A percentile compares a stretch with the other conserved stretches of the same genome.
Conservation (phyloP, 495 filamentous ascomycete species). For the Hypoxylon subgilvum region DNA sequence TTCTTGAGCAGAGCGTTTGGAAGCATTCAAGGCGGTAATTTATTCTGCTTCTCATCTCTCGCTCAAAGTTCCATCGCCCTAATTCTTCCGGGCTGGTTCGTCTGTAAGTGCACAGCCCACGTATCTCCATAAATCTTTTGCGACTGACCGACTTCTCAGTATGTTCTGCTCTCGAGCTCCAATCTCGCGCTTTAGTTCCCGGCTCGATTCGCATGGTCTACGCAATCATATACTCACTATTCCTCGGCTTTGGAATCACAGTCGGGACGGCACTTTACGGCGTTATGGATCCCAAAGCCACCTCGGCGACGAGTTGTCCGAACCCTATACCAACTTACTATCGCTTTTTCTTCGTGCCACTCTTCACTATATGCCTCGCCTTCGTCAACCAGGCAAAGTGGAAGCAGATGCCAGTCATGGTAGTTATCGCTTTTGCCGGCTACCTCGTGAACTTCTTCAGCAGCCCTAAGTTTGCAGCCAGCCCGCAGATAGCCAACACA, state of each 20-base stretch:
- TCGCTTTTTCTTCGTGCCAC: slow-evolving; percentile 75
- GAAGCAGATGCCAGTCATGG: slow-evolving; percentile 87
- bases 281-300: slow-evolving; percentile 75
- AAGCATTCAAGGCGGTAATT: slow-evolving; percentile 68
- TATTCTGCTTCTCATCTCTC: slow-evolving; percentile 92
- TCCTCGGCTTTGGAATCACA: slow-evolving; percentile 96
- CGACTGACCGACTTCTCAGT: slow-evolving; percentile 43
- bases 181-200: slow-evolving; percentile 83
- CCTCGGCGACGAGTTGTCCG: slow-evolving; percentile 72
- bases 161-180: slow-evolving; percentile 80
- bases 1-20: slow-evolving; percentile 89
- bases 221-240: slow-evolving; percentile 91
- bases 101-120: slow-evolving; percentile 49
- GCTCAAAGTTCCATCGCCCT: slow-evolving; percentile 90
- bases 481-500: slow-evolving; percentile 82
- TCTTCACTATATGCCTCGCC: slow-evolving; percentile 82
- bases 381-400: slow-evolving; percentile 88
- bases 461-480: slow-evolving; percentile 70
- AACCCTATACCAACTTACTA: slow-evolving; percentile 67
- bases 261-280: slow-evolving; percentile 92
- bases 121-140: not conserved
- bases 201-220: slow-evolving; percentile 96
- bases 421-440: slow-evolving; percentile 80
- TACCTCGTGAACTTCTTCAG: slow-evolving; percentile 87
- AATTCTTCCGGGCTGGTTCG: slow-evolving; percentile 88